These are phyloP conservation scores for Cerioporus squamosus DNA, from an alignment of 1,284 basidiomycete species.

Conservation along the genomic window DNA sequence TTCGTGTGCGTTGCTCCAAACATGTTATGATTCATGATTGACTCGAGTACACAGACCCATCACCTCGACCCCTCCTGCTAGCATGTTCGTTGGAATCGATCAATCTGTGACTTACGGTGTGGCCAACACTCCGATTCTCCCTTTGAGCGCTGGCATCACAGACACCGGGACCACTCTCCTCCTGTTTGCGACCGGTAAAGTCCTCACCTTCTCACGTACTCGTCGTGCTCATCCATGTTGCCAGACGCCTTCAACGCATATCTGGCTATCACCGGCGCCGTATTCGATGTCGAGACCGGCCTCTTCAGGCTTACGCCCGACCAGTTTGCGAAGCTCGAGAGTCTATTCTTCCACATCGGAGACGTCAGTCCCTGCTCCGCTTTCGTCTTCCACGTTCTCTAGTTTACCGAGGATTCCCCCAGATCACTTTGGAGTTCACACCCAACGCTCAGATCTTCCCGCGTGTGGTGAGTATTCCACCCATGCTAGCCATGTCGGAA, in stretches of 20 bases:
- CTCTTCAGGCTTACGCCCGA: slow-evolving; percentile 53
- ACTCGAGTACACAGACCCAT: slow-evolving; percentile 41
- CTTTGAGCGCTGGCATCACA: slow-evolving; percentile 58
- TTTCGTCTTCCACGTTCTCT: not conserved
- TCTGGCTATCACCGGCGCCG: slow-evolving; percentile 50
- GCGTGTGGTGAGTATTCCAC: slow-evolving; percentile 30
- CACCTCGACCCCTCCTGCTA: slow-evolving; percentile 51
- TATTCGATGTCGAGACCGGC: slow-evolving; percentile 49
- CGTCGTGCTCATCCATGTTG: slow-evolving; percentile 36
- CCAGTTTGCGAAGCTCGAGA: slow-evolving; percentile 54
- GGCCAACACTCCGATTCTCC: slow-evolving; percentile 45
- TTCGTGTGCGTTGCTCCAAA: slow-evolving; percentile 43
- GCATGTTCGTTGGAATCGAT: slow-evolving; percentile 64
- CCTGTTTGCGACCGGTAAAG: slow-evolving; percentile 40
- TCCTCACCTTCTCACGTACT: not conserved
- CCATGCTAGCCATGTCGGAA: not conserved
- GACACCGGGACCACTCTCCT: slow-evolving; percentile 56
- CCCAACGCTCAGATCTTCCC: slow-evolving; percentile 61
- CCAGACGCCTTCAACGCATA: slow-evolving; percentile 54
- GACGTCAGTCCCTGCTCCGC: slow-evolving; percentile 9
- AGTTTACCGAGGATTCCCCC: not conserved
- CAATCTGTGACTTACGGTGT: slow-evolving; percentile 57
- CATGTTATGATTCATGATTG: not conserved
- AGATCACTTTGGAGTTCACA: slow-evolving; percentile 45
- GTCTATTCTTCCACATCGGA: slow-evolving; percentile 57